These are phyloP conservation scores for Otatea glauca DNA, from an alignment of 176 grass and related monocot species.

Conservation along the genomic window DNA sequence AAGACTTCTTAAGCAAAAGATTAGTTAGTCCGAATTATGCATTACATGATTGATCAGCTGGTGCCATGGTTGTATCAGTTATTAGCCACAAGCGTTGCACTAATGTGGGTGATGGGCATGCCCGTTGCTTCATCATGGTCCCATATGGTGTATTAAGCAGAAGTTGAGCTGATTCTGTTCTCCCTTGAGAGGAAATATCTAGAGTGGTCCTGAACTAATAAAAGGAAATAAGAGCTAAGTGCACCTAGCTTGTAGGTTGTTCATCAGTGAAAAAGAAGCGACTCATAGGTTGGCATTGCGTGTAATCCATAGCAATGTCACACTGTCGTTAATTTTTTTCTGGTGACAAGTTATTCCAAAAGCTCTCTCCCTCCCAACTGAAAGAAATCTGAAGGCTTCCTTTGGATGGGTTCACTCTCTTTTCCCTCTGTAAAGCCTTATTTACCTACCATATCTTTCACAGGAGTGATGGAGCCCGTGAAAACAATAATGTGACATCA, in stretches of 20 bases:
- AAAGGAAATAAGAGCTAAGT: neutral
- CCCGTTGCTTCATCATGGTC: conserved; percentile 31
- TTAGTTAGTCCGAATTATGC: neutral
- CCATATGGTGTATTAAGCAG: neutral
- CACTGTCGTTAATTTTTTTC: neutral
- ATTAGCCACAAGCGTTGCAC: neutral
- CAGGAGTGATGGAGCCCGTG: neutral
- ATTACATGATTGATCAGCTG: neutral
- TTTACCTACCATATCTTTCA: conserved; percentile 22
- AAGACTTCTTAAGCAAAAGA: neutral
- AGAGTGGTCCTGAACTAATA: conserved; percentile 30
- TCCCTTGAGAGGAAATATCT: neutral
- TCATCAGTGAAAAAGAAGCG: neutral
- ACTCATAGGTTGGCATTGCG: conserved; percentile 37
- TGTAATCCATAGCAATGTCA: conserved; percentile 19
- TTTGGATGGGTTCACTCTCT: neutral
- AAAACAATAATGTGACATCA: conserved; percentile 17
- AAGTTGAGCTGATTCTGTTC: neutral
- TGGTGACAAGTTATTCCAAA: conserved; percentile 35
- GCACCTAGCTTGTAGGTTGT: neutral
- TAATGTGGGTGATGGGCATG: conserved; percentile 26
- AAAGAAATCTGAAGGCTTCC: neutral
- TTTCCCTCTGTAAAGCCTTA: conserved; percentile 3
- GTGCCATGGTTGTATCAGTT: neutral
- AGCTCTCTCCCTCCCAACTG: neutral